Conservation (phyloP, 2,329 filamentous ascomycete species). For the Sclerotinia glacialis region DNA sequence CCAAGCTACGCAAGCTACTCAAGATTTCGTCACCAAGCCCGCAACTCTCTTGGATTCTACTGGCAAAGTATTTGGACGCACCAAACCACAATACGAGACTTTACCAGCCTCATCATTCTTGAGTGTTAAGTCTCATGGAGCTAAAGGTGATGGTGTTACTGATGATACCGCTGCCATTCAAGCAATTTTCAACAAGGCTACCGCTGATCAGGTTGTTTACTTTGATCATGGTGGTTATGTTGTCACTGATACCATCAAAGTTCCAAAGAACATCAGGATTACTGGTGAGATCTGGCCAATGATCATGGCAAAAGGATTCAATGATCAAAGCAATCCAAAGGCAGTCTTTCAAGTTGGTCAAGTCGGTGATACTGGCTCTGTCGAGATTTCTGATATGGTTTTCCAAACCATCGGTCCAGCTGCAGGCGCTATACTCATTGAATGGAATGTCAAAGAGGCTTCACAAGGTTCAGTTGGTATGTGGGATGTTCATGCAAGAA, state of each 20-base stretch:
- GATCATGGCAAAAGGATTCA: constrained; percentile 84
- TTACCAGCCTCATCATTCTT: constrained; percentile 68
- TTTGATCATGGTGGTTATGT: constrained; percentile 69
- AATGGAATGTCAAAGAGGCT: constrained; percentile 79
- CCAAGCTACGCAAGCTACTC: constrained; percentile 58
- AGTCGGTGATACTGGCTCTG: constrained; percentile 69
- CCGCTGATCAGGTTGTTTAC: constrained; percentile 64
- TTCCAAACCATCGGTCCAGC: constrained; percentile 77
- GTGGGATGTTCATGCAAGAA: constrained; percentile 95
- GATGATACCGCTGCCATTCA: constrained; percentile 89
- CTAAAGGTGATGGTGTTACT: constrained; percentile 80
- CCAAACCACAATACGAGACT: constrained; percentile 83
- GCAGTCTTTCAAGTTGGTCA: constrained; percentile 85
- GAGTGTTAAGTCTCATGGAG: constrained; percentile 78
- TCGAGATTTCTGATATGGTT: constrained; percentile 86
- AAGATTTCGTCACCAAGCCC: constrained; percentile 59
- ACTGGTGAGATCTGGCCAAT: constrained; percentile 89
- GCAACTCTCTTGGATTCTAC: constrained; percentile 57
- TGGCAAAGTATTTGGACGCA: constrained; percentile 75
- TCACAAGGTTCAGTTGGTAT: constrained; percentile 70
- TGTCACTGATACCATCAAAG: constrained; percentile 65
- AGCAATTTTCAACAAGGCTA: constrained; percentile 66
- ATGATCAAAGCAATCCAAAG: constrained; percentile 70
- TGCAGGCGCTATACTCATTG: constrained; percentile 83
- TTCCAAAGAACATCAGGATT: constrained; percentile 80